Conservation (phyloP, 768 basidiomycete genomes). For the Tylopilus felleus region DNA sequence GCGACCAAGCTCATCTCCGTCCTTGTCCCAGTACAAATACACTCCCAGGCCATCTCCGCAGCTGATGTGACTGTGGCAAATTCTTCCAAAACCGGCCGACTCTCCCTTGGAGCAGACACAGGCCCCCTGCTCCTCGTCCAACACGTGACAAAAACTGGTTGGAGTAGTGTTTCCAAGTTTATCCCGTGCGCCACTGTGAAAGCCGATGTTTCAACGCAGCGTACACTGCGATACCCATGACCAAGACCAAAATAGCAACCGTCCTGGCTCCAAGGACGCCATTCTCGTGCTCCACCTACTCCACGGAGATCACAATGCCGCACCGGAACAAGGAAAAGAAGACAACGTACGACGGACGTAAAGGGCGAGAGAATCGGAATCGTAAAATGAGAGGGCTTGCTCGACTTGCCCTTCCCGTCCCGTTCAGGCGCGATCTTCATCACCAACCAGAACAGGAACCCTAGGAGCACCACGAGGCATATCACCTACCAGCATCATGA, state of each 20-base stretch:
- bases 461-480: conserved; percentile 25
- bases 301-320: conserved; percentile 1
- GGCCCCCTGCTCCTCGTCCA: not conserved
- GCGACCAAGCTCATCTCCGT: conserved; percentile 16
- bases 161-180: not conserved
- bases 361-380: conserved; percentile 79
- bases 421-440: conserved; percentile 14
- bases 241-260: conserved; percentile 39
- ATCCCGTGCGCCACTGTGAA: conserved; percentile 14
- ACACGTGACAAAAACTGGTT: not conserved
- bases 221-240: conserved; percentile 41
- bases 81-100: conserved; percentile 5
- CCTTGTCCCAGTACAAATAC: not conserved
- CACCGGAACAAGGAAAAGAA: conserved; percentile 3
- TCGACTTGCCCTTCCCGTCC: conserved; percentile 3
- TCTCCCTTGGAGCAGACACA: not conserved
- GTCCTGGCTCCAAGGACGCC: conserved; percentile 54
- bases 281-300: conserved; percentile 71
- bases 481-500: conserved; percentile 7
- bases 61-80: conserved; percentile 1
- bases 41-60: conserved; percentile 12
- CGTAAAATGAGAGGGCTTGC: conserved; percentile 58
- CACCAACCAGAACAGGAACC: conserved; percentile 20
- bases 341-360: conserved; percentile 59
- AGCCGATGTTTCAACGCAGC: conserved; percentile 42